Base-by-base conservation (phyloP, 805 yeast species). In the Naumovozyma baii region DNA sequence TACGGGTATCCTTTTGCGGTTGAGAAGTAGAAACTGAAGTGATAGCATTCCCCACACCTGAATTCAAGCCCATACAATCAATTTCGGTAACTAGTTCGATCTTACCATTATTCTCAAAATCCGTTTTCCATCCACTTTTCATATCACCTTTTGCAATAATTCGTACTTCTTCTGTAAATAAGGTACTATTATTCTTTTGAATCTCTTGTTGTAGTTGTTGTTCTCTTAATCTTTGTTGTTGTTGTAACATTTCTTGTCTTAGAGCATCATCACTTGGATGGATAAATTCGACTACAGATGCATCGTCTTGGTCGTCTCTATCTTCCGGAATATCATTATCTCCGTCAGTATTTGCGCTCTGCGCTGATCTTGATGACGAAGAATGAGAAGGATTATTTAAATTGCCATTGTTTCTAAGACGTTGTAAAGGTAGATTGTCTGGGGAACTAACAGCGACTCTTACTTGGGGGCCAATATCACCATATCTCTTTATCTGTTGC, bases 51-150 rank as follows among this genome's bases (percentile, higher is more conserved):
- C 66, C 57, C 0, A 73, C 61, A 4, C 73, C 73, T 37, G 86
- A 74, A 8, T 79, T 67, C 37, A 81, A 62, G 38, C 72, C 67
- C 64, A 73, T 68, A 18, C 83, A 73, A 15, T 73, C 70, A 31
- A 83, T 72, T 33, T 83, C 85, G 0, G 83, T 85, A 22, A 81
- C 79, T 34, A 87, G 59, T 59, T 86, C 95, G 43, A 88, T 79
- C 39, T 75, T 70, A 4, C 98, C 98, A 34, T 70, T 70, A 32
- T 77, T 81, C 4, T 78, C 62, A 56, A 81, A 88, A 61, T 92
- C 98, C 1, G 92, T 77, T 59, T 92, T 92, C 99, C 99, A 92
- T 3, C 99, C 99, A 22, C 74, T 69, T 55, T 83, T 84, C 54
- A 86, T 62, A 44, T 84, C 95, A 9, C 96, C 96, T 39, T 78